Conservation (phyloP, 2,329 filamentous ascomycete species). For the Fusarium solani-melongenae region DNA sequence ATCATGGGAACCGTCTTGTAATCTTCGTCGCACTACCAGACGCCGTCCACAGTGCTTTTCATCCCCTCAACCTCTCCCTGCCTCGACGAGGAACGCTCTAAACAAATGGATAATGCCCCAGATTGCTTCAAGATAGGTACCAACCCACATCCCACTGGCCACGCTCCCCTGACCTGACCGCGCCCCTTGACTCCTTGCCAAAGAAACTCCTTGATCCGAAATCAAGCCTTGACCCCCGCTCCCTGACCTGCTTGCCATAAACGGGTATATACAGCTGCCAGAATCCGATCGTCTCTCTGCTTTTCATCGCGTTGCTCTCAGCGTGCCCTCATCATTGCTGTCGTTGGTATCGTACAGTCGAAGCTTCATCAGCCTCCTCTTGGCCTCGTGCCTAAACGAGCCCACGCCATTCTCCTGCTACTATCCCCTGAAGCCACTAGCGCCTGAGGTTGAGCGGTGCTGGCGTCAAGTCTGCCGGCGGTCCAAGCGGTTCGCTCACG, state of each 20-base stretch:
- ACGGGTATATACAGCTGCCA: conserved; percentile 28
- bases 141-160: background rate
- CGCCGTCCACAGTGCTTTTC: conserved; percentile 4
- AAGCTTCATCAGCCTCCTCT: conserved; percentile 13
- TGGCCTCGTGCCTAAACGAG: background rate
- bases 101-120: background rate
- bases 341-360: conserved; percentile 35
- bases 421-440: conserved; percentile 16
- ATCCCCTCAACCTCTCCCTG: background rate
- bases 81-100: background rate
- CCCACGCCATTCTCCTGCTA: background rate
- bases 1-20: background rate
- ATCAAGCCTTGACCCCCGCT: conserved; percentile 7
- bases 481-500: conserved; percentile 56
- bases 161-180: conserved; percentile 4
- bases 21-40: background rate
- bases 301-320: background rate
- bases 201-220: conserved; percentile 31
- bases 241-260: conserved; percentile 9
- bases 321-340: conserved; percentile 24
- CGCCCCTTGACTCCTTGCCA: conserved; percentile 12
- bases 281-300: conserved; percentile 1
- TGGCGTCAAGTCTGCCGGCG: conserved; percentile 48
- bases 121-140: conserved; percentile 16
- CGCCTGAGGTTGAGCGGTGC: conserved; percentile 48